Percentiles rank a stretch among this genome's conserved stretches.
Conservation (phyloP, 768 basidiomycete genomes). For the Tephrocybe sp. region DNA sequence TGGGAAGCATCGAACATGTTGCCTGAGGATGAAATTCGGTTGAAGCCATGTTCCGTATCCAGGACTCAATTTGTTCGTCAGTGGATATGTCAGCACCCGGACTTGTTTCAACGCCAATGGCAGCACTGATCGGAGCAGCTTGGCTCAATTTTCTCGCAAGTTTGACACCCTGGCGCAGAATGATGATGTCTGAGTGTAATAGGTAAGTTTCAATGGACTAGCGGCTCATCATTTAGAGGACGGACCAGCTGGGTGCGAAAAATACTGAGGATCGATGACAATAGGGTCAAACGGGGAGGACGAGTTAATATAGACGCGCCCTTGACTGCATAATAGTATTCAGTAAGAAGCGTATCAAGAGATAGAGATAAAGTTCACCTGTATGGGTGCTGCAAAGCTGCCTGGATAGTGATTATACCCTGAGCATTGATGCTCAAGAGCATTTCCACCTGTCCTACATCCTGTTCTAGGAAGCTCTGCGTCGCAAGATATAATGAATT, state of each 20-base stretch:
- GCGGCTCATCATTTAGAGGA: not conserved
- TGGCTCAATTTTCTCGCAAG: constrained; percentile 56
- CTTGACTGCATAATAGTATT: constrained; percentile 37
- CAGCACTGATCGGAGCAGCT: constrained; percentile 47
- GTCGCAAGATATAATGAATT: constrained; percentile 52
- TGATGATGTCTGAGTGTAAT: constrained; percentile 33
- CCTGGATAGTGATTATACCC: constrained; percentile 52
- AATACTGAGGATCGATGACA: constrained; percentile 66
- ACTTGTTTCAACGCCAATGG: constrained; percentile 42
- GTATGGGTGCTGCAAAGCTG: constrained; percentile 65
- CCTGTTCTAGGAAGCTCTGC: constrained; percentile 36
- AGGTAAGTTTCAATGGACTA: not conserved
- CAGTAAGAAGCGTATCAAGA: not conserved
- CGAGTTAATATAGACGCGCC: constrained; percentile 62
- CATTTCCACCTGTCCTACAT: constrained; percentile 58
- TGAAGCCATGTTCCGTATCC: constrained; percentile 39
- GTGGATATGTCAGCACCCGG: constrained; percentile 51
- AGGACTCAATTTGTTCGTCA: constrained; percentile 58
- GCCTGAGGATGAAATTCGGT: constrained; percentile 65
- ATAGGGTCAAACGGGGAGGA: constrained; percentile 59
- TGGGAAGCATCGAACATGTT: constrained; percentile 59
- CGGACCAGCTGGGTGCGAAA: constrained; percentile 51
- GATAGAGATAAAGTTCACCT: constrained; percentile 29
- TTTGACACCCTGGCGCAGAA: constrained; percentile 61
- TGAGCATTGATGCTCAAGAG: constrained; percentile 41